These are phyloP conservation scores for Termitomyces sp. DNA, from an alignment of 768 basidiomycete species.

Conservation along the genomic window DNA sequence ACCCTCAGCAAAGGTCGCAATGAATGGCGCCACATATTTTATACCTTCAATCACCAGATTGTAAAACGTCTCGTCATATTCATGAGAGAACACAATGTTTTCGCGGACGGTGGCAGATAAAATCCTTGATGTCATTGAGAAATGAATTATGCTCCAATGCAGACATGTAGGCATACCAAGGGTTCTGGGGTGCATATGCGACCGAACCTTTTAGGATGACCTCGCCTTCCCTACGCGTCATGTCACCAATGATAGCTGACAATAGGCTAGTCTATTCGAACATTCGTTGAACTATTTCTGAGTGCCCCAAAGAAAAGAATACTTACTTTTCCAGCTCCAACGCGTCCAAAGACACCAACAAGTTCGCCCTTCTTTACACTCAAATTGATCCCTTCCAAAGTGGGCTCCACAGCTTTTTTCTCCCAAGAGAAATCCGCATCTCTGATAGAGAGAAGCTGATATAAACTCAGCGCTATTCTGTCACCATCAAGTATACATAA, in stretches of 20 bases:
- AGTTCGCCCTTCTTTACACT: conserved; percentile 79
- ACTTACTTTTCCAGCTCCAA: conserved; percentile 82
- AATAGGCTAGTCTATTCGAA: conserved; percentile 57
- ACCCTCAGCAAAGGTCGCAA: background rate
- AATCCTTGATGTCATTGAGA: conserved; percentile 42
- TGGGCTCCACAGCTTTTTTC: conserved; percentile 46
- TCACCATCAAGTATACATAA: background rate
- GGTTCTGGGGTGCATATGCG: conserved; percentile 83
- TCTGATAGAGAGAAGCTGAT: conserved; percentile 58
- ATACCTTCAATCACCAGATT: conserved; percentile 74
- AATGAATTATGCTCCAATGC: background rate
- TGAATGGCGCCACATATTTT: background rate
- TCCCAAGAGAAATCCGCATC: conserved; percentile 84
- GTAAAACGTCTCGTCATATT: conserved; percentile 83
- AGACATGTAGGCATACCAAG: conserved; percentile 49
- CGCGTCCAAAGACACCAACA: conserved; percentile 80
- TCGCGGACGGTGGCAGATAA: conserved; percentile 82
- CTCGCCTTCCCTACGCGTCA: conserved; percentile 70
- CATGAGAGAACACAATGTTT: conserved; percentile 89
- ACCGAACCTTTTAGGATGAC: conserved; percentile 64
- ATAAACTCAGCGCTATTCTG: background rate
- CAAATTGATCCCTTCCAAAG: conserved; percentile 74
- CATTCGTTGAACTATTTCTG: background rate
- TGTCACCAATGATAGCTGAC: conserved; percentile 83
- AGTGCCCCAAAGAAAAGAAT: background rate